Conservation (phyloP, 352 stramenopile species). For the Thalassiosira ordinaria region DNA sequence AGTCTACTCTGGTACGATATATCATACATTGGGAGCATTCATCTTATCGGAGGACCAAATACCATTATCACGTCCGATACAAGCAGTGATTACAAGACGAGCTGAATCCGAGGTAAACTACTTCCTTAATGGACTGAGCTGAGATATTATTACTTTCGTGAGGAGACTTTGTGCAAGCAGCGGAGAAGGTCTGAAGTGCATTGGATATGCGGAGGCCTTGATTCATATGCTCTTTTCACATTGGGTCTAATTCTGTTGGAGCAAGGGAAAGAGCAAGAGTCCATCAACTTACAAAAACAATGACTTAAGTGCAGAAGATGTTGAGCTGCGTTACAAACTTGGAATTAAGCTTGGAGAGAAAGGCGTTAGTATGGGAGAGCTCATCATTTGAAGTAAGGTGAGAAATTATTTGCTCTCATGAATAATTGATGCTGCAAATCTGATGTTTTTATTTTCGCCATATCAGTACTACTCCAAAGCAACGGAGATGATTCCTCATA, state of each 20-base stretch:
- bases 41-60: conserved; percentile 74
- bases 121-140: conserved; percentile 78
- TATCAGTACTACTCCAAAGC: conserved; percentile 24
- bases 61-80: conserved; percentile 78
- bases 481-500: conserved; percentile 52
- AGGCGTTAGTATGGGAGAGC: conserved; percentile 53
- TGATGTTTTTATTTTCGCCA: neutral
- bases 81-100: conserved; percentile 70
- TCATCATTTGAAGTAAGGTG: conserved; percentile 57
- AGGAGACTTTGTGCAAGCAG: conserved; percentile 58
- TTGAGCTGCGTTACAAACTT: conserved; percentile 76
- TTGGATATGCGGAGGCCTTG: conserved; percentile 67
- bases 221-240: conserved; percentile 75
- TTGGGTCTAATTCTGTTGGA: conserved; percentile 69
- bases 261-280: conserved; percentile 65
- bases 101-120: conserved; percentile 76
- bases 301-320: conserved; percentile 74
- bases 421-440: conserved; percentile 7
- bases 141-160: conserved; percentile 64
- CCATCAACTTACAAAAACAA: conserved; percentile 67
- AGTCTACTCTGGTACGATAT: conserved; percentile 68
- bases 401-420: conserved; percentile 3
- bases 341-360: conserved; percentile 66
- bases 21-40: conserved; percentile 82
- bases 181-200: conserved; percentile 55